phyloP scores from a whole-genome alignment of 2,329 filamentous ascomycete species.

The Trichoderma semiorbis region DNA sequence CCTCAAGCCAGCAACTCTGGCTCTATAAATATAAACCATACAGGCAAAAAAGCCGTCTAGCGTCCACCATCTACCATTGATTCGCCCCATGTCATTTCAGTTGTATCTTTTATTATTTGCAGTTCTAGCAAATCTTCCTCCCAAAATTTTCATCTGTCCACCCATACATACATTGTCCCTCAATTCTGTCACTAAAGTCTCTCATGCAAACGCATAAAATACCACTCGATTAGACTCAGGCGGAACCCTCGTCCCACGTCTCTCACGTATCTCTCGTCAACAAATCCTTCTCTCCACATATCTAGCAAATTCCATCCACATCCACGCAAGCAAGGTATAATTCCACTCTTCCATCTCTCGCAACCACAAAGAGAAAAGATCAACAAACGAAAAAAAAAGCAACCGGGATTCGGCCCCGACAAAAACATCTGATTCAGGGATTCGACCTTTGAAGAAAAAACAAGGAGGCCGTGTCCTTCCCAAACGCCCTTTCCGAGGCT shows the following conservation, averaged over 20 bases:
- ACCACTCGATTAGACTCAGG: neutral
- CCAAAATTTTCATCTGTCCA: neutral
- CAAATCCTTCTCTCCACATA: neutral
- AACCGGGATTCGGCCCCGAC: neutral
- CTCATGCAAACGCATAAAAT: neutral
- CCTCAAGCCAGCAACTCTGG: neutral
- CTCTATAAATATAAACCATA: neutral
- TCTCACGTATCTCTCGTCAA: neutral
- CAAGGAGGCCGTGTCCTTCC: conserved; percentile 4
- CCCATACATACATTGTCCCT: conserved; percentile 3
- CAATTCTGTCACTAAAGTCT: neutral
- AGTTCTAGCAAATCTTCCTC: neutral
- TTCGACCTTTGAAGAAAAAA: neutral
- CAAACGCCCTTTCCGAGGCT: conserved; percentile 24
- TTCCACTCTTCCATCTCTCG: neutral
- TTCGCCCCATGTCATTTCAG: neutral
- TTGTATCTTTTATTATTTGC: neutral
- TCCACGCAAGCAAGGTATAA: neutral
- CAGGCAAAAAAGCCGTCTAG: neutral
- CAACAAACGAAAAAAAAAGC: neutral
- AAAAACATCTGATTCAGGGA: conserved; percentile 1
- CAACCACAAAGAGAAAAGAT: conserved; percentile 12
- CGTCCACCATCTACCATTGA: neutral
- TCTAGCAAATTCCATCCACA: neutral
- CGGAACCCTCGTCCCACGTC: neutral